A percentile compares a stretch with the other conserved stretches of the same genome.
Evolutionary conservation across 495 filamentous ascomycete species (phyloP).

Genomic region (Astrocystis sublimbata): DNA sequence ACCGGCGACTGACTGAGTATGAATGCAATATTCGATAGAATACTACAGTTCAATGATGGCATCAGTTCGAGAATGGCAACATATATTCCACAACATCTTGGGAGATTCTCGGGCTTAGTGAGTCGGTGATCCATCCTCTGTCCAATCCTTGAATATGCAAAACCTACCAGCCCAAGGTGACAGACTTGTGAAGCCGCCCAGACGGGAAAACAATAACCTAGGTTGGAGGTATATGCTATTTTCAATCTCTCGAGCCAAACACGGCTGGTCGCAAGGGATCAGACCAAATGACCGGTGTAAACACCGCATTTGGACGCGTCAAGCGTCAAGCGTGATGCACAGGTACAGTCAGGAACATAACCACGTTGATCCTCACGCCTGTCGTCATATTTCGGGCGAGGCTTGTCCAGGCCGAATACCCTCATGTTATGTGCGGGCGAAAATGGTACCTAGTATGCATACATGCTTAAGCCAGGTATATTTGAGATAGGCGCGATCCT

Average conservation of each 20-base stretch:
- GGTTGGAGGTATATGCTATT: conserved; percentile 5
- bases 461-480: conserved; percentile 1
- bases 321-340: too few relatives aligned
- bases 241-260: neutral
- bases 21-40: too few relatives aligned
- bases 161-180: neutral
- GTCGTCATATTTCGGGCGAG: conserved; percentile 12
- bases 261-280: neutral
- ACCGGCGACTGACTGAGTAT: too few relatives aligned
- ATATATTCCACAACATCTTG: neutral
- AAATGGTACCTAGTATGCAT: too few relatives aligned
- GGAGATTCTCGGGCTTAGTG: neutral
- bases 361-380: neutral
- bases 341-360: conserved; percentile 8
- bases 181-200: neutral
- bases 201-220: neutral
- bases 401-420: conserved; percentile 4
- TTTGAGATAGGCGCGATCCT: conserved; percentile 14
- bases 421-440: too few relatives aligned
- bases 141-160: too few relatives aligned
- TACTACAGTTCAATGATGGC: too few relatives aligned
- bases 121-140: neutral
- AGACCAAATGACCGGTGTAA: neutral
- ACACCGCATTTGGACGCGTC: neutral
- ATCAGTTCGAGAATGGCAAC: neutral